Base-by-base conservation (phyloP, 148 eudicot genomes). In the Hydrangea macrophylla region DNA sequence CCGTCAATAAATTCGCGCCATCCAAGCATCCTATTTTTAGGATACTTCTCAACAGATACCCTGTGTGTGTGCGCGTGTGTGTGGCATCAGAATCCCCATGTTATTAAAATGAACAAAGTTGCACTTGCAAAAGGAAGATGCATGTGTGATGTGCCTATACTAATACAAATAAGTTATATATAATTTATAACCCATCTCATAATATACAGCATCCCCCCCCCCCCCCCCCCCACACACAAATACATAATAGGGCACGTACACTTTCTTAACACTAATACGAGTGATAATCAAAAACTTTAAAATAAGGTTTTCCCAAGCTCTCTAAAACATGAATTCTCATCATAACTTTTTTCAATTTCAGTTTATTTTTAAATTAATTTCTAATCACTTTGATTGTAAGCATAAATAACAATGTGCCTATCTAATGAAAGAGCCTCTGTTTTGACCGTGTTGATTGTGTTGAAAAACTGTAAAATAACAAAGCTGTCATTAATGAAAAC, bases 1-100 rank as follows among this genome's bases (percentile, higher is more conserved):
- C 86, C 93, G 68, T 87, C 53, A 28, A 66, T 72, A 17, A 75
- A 64, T 73, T 91, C 90, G 27, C 99, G 83, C 92, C 96, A 87
- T 60, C 99, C 99, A 36, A 95, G 81, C 99, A 95, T 95, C 53
- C 74, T 84, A 65, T 89, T 95, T 44, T 58, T 70, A 13, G 96
- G 89, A 78, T 85, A 27, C 74, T 84, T 89, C 72, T 89, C 92
- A 58, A 61, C 87, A 31, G 99, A 73, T 20, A 70, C 45, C 67
- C 97, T 95, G 84, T 62, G 69, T n/a, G n/a, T n/a, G n/a, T n/a
- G n/a, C n/a, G n/a, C n/a, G n/a, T n/a, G n/a, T n/a, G n/a, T n/a
- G n/a, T n/a, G n/a, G 39, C 18, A 68, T 44, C 55, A 59, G 58
- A 56, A 71, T 30, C 2, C 20, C 32, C 15, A 35, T 59, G 48